Conservation (phyloP, 257 asterid species). For the Petunia secreta region DNA sequence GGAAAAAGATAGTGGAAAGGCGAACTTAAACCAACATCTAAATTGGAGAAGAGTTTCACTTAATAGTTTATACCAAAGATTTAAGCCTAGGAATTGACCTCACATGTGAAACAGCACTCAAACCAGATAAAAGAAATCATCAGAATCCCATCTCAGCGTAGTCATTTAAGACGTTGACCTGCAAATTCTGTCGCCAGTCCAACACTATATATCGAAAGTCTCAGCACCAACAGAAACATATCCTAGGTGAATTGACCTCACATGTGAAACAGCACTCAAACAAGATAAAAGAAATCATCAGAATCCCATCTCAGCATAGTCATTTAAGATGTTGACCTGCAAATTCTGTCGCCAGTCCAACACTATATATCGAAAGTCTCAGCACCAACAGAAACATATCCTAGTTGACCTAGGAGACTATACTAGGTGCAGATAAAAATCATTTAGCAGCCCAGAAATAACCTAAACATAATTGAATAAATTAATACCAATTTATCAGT, state of each 20-base stretch:
- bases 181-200: slow-evolving; percentile 1
- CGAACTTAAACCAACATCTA: background rate
- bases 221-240: slow-evolving; percentile 19
- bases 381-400: slow-evolving; percentile 19
- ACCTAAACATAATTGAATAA: slow-evolving; percentile 1
- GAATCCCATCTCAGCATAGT: slow-evolving; percentile 1
- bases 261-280: background rate
- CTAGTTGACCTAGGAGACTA: slow-evolving; percentile 11
- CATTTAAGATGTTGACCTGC: background rate
- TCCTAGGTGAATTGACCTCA: background rate
- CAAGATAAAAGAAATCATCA: background rate
- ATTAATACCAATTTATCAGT: slow-evolving; percentile 7
- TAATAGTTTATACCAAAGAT: background rate
- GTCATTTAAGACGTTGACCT: background rate
- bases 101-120: background rate
- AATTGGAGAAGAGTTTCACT: background rate
- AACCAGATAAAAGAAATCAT: background rate
- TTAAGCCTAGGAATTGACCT: background rate
- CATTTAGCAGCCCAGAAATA: background rate
- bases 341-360: background rate
- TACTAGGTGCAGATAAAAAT: background rate
- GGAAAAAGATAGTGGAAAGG: slow-evolving; percentile 3
- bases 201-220: background rate
- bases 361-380: background rate
- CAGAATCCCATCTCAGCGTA: slow-evolving; percentile 2